phyloP scores from a whole-genome alignment of 768 basidiomycete species.

The Mycena metata region DNA sequence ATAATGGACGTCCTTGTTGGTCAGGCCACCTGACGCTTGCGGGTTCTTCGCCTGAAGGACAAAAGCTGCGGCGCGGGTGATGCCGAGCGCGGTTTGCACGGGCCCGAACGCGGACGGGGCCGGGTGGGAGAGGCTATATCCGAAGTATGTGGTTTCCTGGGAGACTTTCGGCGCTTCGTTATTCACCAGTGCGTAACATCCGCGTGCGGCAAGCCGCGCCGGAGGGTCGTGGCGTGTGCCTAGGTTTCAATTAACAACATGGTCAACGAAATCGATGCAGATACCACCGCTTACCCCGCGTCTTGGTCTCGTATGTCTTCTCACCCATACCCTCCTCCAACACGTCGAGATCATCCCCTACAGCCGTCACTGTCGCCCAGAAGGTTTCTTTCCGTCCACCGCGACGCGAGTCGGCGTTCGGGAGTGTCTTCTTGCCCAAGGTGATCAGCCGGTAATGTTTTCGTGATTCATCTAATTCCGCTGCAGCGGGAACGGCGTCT shows the following conservation, averaged over 20 bases:
- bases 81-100: no score
- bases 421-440: no score
- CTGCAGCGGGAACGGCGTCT: no score
- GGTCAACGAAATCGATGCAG: background rate
- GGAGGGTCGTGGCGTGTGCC: conserved; percentile 67
- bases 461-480: no score
- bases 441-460: no score
- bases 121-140: no score
- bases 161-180: no score
- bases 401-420: conserved; percentile 56
- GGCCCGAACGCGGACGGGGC: no score
- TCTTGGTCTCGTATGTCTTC: conserved; percentile 73
- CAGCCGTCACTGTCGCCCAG: conserved; percentile 65
- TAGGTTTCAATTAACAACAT: background rate
- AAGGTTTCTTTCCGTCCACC: conserved; percentile 61
- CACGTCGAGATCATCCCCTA: conserved; percentile 64
- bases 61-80: no score
- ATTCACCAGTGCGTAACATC: conserved; percentile 73
- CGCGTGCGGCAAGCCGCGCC: conserved; percentile 67
- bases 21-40: conserved; percentile 55
- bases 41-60: conserved; percentile 75
- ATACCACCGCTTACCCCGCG: conserved; percentile 55
- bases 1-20: conserved; percentile 57
- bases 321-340: conserved; percentile 64
- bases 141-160: no score